Base-by-base conservation (phyloP, 2,329 filamentous ascomycete genomes). In the Myriosclerotinia scirpicola region DNA sequence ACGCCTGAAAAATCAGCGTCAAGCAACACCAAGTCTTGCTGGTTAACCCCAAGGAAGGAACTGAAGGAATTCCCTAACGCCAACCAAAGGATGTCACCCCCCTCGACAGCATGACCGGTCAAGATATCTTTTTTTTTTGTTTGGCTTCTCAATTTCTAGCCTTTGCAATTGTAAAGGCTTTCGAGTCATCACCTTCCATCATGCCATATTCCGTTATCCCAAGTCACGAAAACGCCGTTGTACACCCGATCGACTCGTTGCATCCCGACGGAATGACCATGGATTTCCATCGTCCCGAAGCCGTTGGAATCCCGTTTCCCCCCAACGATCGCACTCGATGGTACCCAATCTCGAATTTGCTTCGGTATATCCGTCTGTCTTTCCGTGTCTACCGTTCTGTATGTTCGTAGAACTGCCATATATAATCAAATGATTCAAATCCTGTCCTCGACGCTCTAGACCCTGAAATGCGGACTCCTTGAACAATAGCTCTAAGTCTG, bases 221-320 rank as follows among this genome's bases (percentile, higher is more conserved):
- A 44, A 50, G 34, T 38, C 44, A 60, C 58, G 34, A 38, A 50
- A 50, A 9, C 46, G 4, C 30, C 58, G 20, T 50, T 50, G 58
- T 38, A 38, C 44, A 50, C 44, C 34, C 30, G 44, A 60, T n/a
- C 30, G 30, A 38, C 15, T 50, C 20, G 44, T 38, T 50, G 44
- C n/a, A 60, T 60, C n/a, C 44, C 58, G 58, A 60, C 44, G 14
- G 44, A 48, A 38, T 50, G 58, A 50, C 15, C 14, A 52, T 61
- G 9, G 8, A 38, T 38, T 38, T 26, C 8, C 30, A 26, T 52
- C 30, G n/a, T 61, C n/a, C 58, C 58, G n/a, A 50, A 26, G 30
- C 44, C 44, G n/a, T 17, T n/a, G 30, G 14, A 50, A 50, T 26
- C n/a, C 26, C 15, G 34, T 40, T 50, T 50, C 44, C 30, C 22